Conservation (phyloP, 441 rosid genomes). For the Pelargonium australe region DNA sequence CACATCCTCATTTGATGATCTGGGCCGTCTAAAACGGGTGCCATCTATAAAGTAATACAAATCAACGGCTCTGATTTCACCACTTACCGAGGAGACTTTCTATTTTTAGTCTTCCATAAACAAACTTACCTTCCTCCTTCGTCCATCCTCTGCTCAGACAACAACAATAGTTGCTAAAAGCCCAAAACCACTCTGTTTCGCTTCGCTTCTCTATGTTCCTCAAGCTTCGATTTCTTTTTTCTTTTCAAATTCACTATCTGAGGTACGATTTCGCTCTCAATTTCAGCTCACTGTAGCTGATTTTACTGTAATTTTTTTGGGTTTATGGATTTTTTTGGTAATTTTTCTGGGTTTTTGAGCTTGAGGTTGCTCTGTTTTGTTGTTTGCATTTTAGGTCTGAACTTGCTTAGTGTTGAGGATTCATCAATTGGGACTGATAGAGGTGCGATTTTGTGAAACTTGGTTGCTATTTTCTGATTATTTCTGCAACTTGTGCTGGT, state of each 20-base stretch:
- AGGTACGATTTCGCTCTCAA: constrained; percentile 13
- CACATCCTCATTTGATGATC: neutral
- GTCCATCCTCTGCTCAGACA: neutral
- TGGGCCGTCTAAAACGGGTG: neutral
- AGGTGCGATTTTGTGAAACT: neutral
- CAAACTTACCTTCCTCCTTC: neutral
- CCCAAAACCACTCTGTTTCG: neutral
- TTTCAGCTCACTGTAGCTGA: neutral
- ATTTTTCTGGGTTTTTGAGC: neutral
- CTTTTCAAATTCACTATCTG: neutral
- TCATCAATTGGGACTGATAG: neutral
- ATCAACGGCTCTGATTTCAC: constrained; percentile 18
- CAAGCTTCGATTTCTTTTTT: neutral
- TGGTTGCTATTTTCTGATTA: neutral
- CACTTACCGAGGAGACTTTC: neutral
- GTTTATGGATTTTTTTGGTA: neutral
- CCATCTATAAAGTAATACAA: neutral
- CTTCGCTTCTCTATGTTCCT: neutral
- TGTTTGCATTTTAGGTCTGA: neutral
- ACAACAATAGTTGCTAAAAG: neutral
- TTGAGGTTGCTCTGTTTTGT: neutral
- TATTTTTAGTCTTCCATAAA: neutral
- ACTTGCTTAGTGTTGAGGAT: neutral
- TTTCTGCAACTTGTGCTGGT: constrained; percentile 10
- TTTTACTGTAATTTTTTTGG: neutral